Conservation (phyloP, 108 stramenopile species). For the Fragilaria crotonensis region DNA sequence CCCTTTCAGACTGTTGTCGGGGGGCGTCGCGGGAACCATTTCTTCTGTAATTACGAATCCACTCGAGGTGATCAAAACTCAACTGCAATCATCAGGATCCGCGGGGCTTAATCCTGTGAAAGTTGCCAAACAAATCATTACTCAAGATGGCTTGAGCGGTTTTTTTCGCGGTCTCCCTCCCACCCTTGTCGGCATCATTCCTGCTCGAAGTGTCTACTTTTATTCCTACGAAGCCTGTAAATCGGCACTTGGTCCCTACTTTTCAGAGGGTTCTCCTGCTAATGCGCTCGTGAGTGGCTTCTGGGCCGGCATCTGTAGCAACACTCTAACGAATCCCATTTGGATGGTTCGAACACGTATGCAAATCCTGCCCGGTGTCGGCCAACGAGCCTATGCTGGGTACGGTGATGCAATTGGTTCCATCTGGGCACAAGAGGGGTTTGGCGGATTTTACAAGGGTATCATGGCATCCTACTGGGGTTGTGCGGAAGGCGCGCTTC, state of each 20-base stretch:
- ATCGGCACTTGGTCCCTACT: conserved; percentile 36
- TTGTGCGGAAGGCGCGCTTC: conserved; percentile 81
- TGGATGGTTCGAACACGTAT: conserved; percentile 93
- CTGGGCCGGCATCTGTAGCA: conserved; percentile 53
- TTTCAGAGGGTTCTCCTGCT: conserved; percentile 48
- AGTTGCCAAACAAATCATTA: conserved; percentile 63
- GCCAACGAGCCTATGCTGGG: conserved; percentile 66
- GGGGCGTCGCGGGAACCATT: conserved; percentile 75
- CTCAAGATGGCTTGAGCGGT: conserved; percentile 58
- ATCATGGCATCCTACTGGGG: conserved; percentile 92
- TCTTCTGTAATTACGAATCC: conserved; percentile 76
- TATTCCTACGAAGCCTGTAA: conserved; percentile 71
- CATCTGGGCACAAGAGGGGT: conserved; percentile 73
- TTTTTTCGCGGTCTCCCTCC: conserved; percentile 74
- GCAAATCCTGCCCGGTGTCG: conserved; percentile 68
- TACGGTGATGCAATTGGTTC: conserved; percentile 70
- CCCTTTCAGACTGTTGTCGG: conserved; percentile 47
- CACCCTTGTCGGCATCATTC: conserved; percentile 88
- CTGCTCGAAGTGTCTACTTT: conserved; percentile 86
- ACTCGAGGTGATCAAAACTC: conserved; percentile 89
- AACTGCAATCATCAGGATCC: conserved; percentile 73
- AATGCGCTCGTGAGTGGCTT: conserved; percentile 62
- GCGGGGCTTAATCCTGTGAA: conserved; percentile 37
- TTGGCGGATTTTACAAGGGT: conserved; percentile 86
- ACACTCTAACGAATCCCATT: conserved; percentile 90